Conservation (phyloP, 179 eudicot species). For the Beta macrorhiza region DNA sequence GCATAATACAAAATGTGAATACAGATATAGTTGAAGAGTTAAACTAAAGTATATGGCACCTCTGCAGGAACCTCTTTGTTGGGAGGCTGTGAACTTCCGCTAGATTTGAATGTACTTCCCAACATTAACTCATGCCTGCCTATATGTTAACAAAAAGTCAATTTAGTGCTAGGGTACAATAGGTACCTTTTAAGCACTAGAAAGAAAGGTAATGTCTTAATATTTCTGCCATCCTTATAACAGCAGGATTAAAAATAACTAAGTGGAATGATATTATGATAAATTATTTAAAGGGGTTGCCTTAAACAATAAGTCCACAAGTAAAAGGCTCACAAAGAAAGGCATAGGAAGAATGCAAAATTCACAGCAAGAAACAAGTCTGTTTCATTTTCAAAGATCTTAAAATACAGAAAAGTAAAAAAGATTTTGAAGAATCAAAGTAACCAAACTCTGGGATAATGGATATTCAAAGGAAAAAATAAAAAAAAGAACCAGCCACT, state of each 20-base stretch:
- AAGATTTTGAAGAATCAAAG: background rate
- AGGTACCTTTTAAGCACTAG: background rate
- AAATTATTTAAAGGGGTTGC: background rate
- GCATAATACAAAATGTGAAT: background rate
- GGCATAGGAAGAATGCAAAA: background rate
- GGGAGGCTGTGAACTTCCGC: constrained; percentile 55
- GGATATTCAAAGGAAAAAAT: background rate
- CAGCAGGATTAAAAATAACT: background rate
- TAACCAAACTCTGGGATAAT: background rate
- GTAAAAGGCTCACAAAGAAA: constrained; percentile 13
- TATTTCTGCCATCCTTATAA: background rate
- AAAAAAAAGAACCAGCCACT: constrained; percentile 2
- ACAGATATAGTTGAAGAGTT: constrained; percentile 10
- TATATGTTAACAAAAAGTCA: constrained; percentile 33
- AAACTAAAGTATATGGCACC: constrained; percentile 36
- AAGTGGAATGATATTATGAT: background rate
- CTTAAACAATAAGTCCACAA: background rate
- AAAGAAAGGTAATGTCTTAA: background rate
- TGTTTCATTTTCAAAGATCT: background rate
- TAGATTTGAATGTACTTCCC: constrained; percentile 69
- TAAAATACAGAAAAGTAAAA: too few relatives aligned
- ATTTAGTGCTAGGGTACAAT: constrained; percentile 2
- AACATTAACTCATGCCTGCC: constrained; percentile 81
- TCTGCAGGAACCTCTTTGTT: constrained; percentile 74
- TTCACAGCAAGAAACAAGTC: background rate